Base-by-base conservation (phyloP, 2,329 filamentous ascomycete genomes). In the Rhynchosporium agropyri region DNA sequence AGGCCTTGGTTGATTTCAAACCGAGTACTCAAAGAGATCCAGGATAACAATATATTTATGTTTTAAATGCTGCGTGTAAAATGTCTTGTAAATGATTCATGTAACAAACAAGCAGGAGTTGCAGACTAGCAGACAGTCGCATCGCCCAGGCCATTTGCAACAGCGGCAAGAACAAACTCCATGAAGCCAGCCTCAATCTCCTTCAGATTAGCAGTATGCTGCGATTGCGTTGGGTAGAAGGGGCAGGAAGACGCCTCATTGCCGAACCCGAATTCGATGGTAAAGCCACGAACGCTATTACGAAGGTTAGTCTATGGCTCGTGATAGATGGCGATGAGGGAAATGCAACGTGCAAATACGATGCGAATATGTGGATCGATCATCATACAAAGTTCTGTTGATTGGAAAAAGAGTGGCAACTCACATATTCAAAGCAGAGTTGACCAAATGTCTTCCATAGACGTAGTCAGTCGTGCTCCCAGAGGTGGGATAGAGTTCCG, bases 401-500 rank as follows among this genome's bases (percentile, higher is more conserved):
- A 36, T 5, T 36, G 33, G 33, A 10, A 3, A 10, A 10, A 2
- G 9, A 36, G 33, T 36, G 33, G 33, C 33, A 36, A 36, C 33
- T 36, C 33, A 36, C 33, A 36, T 36, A 10, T 36, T 36, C 33
- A 36, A 10, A 36, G 33, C 33, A 10, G 33, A 36, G 9, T 36
- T 10, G 5, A 6, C 9, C 33, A 36, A 10, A 36, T 36, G 33
- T 36, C 33, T 36, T 36, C 76, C 76, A 63, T 79, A 77, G 5
- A 77, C 76, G 61, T 81, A 82, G 69, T 84, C 81, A 43, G 79
- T 78, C 58, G 76, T 78, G 1, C 74, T 75, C 1, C 80, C 81
- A 0, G 76, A 77, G 0, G 77, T 81, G 0, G 80, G 77, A 63
- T 83, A 82, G 49, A 83, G 65, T 56, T 74, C 69, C 3, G 78